A percentile compares a stretch with the other conserved stretches of the same genome.
Evolutionary conservation across 257 asterid species (phyloP).

Genomic region (Eustoma russellianum): DNA sequence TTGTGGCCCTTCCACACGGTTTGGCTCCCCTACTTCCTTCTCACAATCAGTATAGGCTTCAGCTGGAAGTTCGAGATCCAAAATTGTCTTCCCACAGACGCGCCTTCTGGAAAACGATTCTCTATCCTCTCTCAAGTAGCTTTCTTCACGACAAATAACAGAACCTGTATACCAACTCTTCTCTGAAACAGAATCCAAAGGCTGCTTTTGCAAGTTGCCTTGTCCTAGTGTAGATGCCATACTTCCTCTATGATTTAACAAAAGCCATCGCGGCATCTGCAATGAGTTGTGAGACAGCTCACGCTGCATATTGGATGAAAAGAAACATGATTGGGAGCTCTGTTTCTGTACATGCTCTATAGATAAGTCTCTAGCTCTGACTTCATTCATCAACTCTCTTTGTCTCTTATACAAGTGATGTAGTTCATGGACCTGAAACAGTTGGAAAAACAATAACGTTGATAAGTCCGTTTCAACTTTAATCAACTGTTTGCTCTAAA

Average conservation of each 20-base stretch:
- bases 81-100: conserved; percentile 20
- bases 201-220: conserved; percentile 19
- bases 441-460: not conserved
- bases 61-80: conserved; percentile 48
- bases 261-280: conserved; percentile 25
- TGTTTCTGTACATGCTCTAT: conserved; percentile 20
- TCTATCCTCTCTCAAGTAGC: conserved; percentile 15
- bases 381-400: conserved; percentile 55
- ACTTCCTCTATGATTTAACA: conserved; percentile 14
- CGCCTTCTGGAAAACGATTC: conserved; percentile 11
- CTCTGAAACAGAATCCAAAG: conserved; percentile 10
- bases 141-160: conserved; percentile 14
- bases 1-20: conserved; percentile 14
- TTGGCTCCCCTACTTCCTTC: conserved; percentile 20
- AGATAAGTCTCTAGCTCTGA: conserved; percentile 1
- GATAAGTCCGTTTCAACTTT: not conserved
- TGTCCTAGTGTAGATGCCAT: conserved; percentile 17
- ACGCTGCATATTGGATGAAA: conserved; percentile 16
- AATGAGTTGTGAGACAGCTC: conserved; percentile 26
- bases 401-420: conserved; percentile 61
- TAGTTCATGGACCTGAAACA: conserved; percentile 59
- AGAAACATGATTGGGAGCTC: conserved; percentile 22
- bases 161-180: conserved; percentile 9
- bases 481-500: not conserved
- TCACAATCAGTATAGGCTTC: conserved; percentile 21